These are phyloP conservation scores for Magnolia officinalis DNA, from an alignment of 164 flowering plant genomes.

Conservation along the genomic window DNA sequence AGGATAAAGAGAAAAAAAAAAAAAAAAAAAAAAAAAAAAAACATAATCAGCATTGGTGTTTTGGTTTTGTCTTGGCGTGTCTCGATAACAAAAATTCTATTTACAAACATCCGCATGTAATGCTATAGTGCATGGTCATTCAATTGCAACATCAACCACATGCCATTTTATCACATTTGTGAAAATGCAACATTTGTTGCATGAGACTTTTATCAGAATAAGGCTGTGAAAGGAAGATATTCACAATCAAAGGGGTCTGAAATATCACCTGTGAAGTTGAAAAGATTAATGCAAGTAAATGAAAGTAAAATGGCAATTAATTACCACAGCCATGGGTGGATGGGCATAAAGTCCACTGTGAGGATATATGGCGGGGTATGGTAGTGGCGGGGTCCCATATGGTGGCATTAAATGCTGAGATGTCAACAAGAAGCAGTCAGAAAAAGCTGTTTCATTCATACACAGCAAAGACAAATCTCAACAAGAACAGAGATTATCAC, in stretches of 20 bases:
- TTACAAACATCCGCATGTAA: too few relatives aligned
- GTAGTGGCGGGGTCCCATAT: constrained; percentile 65
- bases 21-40: too few relatives aligned
- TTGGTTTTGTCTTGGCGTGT: too few relatives aligned
- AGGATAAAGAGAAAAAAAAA: background rate
- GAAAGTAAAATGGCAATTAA: constrained; percentile 1
- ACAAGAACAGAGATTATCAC: constrained; percentile 28
- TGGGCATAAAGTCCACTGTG: constrained; percentile 79
- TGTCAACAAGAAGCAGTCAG: constrained; percentile 13
- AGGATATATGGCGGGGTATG: constrained; percentile 83
- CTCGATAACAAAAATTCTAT: too few relatives aligned
- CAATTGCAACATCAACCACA: background rate
- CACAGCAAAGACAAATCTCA: too few relatives aligned
- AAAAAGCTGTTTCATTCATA: background rate
- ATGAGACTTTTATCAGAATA: too few relatives aligned
- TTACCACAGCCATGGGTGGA: constrained; percentile 72
- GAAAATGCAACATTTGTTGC: background rate
- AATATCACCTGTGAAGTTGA: background rate
- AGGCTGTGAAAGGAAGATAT: too few relatives aligned
- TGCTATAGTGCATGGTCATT: background rate
- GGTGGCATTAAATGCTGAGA: constrained; percentile 81
- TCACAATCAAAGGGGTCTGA: too few relatives aligned
- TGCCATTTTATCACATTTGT: background rate
- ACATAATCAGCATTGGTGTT: too few relatives aligned
- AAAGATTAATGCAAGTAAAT: background rate